A percentile compares a stretch with the other conserved stretches of the same genome.
These are phyloP conservation scores for Pichia scutulata DNA, from an alignment of 805 yeast species.

Conservation along the genomic window DNA sequence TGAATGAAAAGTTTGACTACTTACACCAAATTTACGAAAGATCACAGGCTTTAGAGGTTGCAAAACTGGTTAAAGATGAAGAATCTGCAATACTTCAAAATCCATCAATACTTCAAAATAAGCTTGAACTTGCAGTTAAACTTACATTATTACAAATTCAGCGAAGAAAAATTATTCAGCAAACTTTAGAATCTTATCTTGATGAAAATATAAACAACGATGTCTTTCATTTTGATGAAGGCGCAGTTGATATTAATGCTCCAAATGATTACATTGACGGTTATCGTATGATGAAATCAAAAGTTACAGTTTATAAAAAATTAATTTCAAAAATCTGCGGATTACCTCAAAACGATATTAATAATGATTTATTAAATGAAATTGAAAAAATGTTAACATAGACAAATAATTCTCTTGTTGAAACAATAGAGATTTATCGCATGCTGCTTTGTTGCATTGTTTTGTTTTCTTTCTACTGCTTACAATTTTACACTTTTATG, in stretches of 20 bases:
- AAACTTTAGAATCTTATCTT: not conserved
- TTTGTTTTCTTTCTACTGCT: not conserved
- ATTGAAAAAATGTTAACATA: constrained; percentile 36
- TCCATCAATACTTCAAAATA: constrained; percentile 1
- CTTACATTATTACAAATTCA: constrained; percentile 34
- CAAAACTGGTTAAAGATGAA: constrained; percentile 49
- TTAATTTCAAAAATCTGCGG: constrained; percentile 74
- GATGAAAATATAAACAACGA: constrained; percentile 3
- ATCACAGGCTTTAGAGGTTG: constrained; percentile 54
- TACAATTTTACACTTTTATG: not conserved
- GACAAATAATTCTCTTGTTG: too few species aligned
- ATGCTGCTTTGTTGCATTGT: not conserved
- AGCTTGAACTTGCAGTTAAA: constrained; percentile 27
- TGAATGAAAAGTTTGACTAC: constrained; percentile 23
- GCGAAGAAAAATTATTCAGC: constrained; percentile 23
- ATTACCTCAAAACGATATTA: constrained; percentile 69
- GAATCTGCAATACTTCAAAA: constrained; percentile 22
- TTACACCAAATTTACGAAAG: constrained; percentile 42
- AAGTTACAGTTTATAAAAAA: constrained; percentile 51
- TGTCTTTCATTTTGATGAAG: constrained; percentile 9
- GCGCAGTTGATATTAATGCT: constrained; percentile 9
- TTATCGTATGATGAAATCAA: constrained; percentile 26
- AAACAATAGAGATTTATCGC: not conserved
- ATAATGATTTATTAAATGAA: constrained; percentile 70
- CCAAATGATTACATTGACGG: not conserved